A percentile compares a stretch with the other conserved stretches of the same genome.
These are phyloP conservation scores for Penicillium sp. DNA, from an alignment of 2,329 filamentous ascomycete genomes.

Conservation along the genomic window DNA sequence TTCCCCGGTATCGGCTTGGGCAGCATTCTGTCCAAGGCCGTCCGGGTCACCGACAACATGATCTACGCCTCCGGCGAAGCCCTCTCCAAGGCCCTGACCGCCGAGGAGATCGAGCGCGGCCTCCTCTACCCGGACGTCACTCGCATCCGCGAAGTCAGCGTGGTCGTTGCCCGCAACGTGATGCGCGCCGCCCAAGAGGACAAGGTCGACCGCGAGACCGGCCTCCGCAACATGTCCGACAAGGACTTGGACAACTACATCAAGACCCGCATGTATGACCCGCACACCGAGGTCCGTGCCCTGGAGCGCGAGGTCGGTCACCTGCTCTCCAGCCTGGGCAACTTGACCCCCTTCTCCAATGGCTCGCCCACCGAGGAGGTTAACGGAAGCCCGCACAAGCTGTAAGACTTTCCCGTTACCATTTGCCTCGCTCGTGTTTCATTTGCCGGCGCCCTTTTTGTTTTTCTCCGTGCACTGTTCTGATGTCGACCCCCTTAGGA, in stretches of 20 bases:
- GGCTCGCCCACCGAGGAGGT: slow-evolving; percentile 30
- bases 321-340: slow-evolving; percentile 38
- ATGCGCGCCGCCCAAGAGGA: slow-evolving; percentile 87
- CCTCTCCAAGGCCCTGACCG: slow-evolving; percentile 72
- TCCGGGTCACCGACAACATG: slow-evolving; percentile 88
- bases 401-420: slow-evolving; percentile 26
- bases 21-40: slow-evolving; percentile 84
- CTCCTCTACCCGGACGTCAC: slow-evolving; percentile 89
- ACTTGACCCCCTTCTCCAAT: slow-evolving; percentile 21
- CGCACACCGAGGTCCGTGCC: slow-evolving; percentile 47
- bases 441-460: background rate
- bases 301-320: slow-evolving; percentile 49
- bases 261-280: slow-evolving; percentile 50
- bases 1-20: slow-evolving; percentile 96
- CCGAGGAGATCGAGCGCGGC: slow-evolving; percentile 76
- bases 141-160: slow-evolving; percentile 85
- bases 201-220: slow-evolving; percentile 59
- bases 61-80: slow-evolving; percentile 90
- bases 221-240: slow-evolving; percentile 45
- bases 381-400: slow-evolving; percentile 29
- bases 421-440: background rate
- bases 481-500: slow-evolving; percentile 17
- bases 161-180: slow-evolving; percentile 83
- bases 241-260: slow-evolving; percentile 48
- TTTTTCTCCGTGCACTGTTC: slow-evolving; percentile 2